Evolutionary conservation across 2,329 filamentous ascomycete species (phyloP).

Genomic region (Bipolaris victoriae): DNA sequence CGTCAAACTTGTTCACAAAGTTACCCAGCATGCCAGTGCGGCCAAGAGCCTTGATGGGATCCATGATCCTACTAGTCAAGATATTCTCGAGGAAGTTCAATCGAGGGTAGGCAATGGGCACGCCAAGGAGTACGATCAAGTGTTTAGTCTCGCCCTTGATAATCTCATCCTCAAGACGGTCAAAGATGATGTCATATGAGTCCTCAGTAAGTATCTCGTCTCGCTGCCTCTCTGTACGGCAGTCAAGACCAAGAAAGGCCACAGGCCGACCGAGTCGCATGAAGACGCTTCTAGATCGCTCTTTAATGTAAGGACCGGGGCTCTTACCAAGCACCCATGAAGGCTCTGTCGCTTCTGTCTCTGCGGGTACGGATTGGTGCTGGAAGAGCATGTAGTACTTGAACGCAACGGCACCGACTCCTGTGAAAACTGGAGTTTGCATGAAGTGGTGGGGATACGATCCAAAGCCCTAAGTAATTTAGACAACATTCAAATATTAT

Average conservation of each 20-base stretch:
- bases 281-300: conserved; percentile 84
- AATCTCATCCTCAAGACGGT: conserved; percentile 81
- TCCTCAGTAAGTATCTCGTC: conserved; percentile 80
- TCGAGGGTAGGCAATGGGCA: conserved; percentile 60
- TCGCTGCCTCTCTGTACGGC: conserved; percentile 85
- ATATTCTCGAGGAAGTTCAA: conserved; percentile 68
- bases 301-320: conserved; percentile 88
- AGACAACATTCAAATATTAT: conserved; percentile 60
- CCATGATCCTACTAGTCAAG: conserved; percentile 83
- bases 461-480: conserved; percentile 72
- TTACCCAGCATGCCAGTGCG: conserved; percentile 79
- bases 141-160: conserved; percentile 85
- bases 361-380: conserved; percentile 83
- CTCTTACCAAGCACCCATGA: conserved; percentile 85
- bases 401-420: conserved; percentile 88
- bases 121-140: conserved; percentile 82
- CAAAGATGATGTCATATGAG: conserved; percentile 86
- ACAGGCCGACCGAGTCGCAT: conserved; percentile 80
- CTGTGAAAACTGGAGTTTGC: conserved; percentile 86
- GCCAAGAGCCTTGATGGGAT: conserved; percentile 86
- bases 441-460: conserved; percentile 94
- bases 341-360: conserved; percentile 82
- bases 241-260: conserved; percentile 85
- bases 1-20: conserved; percentile 87
- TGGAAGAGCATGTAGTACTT: conserved; percentile 99